A percentile compares a stretch with the other conserved stretches of the same genome.
Evolutionary conservation across 2,329 filamentous ascomycete genomes (phyloP).

Genomic region (Trichophyton simii): DNA sequence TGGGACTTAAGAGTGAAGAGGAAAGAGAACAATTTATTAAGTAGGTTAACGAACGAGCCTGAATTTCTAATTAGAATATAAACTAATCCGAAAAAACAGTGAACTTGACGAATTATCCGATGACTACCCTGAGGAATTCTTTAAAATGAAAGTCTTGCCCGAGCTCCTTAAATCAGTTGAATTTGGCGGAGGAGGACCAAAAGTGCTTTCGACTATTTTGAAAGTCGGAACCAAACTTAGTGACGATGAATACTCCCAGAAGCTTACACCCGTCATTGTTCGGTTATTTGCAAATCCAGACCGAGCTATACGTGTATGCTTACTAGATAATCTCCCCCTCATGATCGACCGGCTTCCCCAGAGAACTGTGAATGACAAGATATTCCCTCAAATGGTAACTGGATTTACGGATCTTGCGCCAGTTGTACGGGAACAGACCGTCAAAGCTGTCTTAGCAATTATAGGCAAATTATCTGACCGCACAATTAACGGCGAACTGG

Average conservation of each 20-base stretch:
- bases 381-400: conserved; percentile 89
- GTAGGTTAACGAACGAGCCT: conserved; percentile 28
- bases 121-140: conserved; percentile 95
- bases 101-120: conserved; percentile 78
- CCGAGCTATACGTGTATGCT: conserved; percentile 76
- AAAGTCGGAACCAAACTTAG: conserved; percentile 81
- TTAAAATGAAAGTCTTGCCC: conserved; percentile 91
- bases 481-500: conserved; percentile 81
- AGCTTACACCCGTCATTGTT: conserved; percentile 74
- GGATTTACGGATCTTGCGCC: conserved; percentile 89
- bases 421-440: conserved; percentile 84
- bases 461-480: conserved; percentile 84
- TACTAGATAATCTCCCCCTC: conserved; percentile 73
- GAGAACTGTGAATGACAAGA: conserved; percentile 86
- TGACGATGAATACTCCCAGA: conserved; percentile 76
- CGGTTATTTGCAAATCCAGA: conserved; percentile 84
- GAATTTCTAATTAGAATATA: neutral
- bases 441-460: conserved; percentile 82
- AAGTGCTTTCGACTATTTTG: conserved; percentile 76
- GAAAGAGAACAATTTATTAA: conserved; percentile 77
- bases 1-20: conserved; percentile 72
- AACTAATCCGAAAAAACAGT: conserved; percentile 20
- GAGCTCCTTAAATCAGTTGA: conserved; percentile 98
- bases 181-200: conserved; percentile 87
- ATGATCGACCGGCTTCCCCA: conserved; percentile 88